phyloP scores from a whole-genome alignment of 768 basidiomycete genomes.

The Lactifluus subvellereus region DNA sequence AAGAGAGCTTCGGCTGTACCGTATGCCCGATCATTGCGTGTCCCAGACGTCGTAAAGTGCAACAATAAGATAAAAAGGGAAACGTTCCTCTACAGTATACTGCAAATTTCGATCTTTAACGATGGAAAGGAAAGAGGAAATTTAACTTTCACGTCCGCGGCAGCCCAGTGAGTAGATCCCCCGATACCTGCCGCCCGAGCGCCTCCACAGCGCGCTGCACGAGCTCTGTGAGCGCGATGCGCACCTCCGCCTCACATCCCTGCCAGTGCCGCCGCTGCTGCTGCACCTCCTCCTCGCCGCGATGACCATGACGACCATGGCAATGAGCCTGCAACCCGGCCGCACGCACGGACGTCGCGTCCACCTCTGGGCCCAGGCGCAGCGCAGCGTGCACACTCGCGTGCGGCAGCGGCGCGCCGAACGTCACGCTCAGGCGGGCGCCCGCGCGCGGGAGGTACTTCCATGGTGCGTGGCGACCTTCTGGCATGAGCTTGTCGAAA shows the following conservation, averaged over 20 bases:
- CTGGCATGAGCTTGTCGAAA: constrained; percentile 89
- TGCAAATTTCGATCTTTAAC: too few species aligned
- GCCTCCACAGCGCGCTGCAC: constrained; percentile 31
- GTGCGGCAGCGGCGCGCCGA: constrained; percentile 66
- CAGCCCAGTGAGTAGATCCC: constrained; percentile 11
- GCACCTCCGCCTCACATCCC: constrained; percentile 16
- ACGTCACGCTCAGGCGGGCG: constrained; percentile 63
- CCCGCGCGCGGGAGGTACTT: constrained; percentile 64
- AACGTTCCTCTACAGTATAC: too few species aligned
- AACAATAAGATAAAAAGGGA: too few species aligned
- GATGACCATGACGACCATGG: too few species aligned
- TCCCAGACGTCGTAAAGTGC: too few species aligned
- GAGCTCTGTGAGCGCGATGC: constrained; percentile 31
- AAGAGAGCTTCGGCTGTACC: too few species aligned
- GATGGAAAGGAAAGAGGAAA: too few species aligned
- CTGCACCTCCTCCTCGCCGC: constrained; percentile 1
- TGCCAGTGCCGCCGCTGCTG: not conserved
- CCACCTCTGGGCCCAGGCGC: too few species aligned
- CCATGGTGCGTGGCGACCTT: constrained; percentile 68
- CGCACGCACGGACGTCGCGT: not conserved
- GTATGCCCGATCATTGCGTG: too few species aligned
- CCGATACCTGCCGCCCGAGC: constrained; percentile 26
- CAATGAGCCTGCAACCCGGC: not conserved
- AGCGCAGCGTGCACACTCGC: constrained; percentile 33
- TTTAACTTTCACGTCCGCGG: not conserved